Evolutionary conservation across 441 rosid species (phyloP), one percentile per base, ranked within the genome.

Genomic region (Euphorbia schlechtendalii): DNA sequence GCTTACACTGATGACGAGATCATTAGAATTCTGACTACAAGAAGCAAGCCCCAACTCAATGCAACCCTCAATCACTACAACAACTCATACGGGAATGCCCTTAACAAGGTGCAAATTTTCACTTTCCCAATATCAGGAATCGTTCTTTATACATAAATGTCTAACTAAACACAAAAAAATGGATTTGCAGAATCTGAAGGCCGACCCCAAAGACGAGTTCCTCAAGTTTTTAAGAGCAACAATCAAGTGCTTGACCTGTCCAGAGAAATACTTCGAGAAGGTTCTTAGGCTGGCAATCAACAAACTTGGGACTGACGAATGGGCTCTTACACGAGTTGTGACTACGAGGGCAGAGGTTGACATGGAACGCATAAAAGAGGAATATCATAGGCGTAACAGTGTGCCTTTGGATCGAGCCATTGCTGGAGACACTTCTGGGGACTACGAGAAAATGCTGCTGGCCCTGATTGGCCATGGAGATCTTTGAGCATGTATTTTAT

Each of bases 251-350:
- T 68, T 90, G 82, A 88, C 92, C 58, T 58, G 60, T 70, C 97
- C 96, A n/a, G 96, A 88, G 82, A 90, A 86, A 76, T 83, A 90
- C 80, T 90, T 90, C 22, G 92, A 84, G 80, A 88, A 92, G 79
- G 74, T 84, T 66, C 56, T 92, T 60, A 82, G 91, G 21, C 73
- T 54, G 69, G 82, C 88, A 40, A 88, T 90, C 79, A 85, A 85
- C 69, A 83, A 76, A 75, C 18, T 71, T 64, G 96, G 97, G 63
- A 88, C 98, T 6, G 98, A 92, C 36, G 96, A 90, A 74, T 75
- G 86, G 84, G 94, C 80, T 54, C 88, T 92, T 8, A 85, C 94
- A 45, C 68, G 96, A 66, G 94, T 84, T 0, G 81, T 92, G 56
- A 73, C 86, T n/a, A 90, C 96, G 10, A 69, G 96, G 70, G 86